A percentile compares a stretch with the other conserved stretches of the same genome.
phyloP scores from a whole-genome alignment of 1,284 basidiomycete genomes.

The Ustilago trichophora region DNA sequence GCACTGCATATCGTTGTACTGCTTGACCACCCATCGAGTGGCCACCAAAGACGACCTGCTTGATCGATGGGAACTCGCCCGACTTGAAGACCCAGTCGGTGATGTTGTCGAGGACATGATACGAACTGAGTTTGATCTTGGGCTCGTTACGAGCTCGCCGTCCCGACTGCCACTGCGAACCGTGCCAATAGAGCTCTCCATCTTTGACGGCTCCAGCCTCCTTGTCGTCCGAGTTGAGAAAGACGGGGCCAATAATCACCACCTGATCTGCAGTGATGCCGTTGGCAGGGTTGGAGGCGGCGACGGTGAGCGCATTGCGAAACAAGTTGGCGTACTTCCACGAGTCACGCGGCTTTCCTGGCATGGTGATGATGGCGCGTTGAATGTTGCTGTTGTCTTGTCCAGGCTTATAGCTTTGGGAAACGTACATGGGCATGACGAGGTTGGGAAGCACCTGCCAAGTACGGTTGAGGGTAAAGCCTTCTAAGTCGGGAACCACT shows the following conservation, averaged over 20 bases:
- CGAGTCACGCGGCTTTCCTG: slow-evolving; percentile 60
- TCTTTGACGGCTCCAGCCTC: slow-evolving; percentile 38
- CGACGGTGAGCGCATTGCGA: slow-evolving; percentile 45
- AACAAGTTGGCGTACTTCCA: slow-evolving; percentile 63
- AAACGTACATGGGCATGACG: slow-evolving; percentile 54
- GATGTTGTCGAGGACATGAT: slow-evolving; percentile 54
- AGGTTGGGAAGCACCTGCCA: slow-evolving; percentile 27
- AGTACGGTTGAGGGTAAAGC: slow-evolving; percentile 54
- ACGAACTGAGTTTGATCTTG: slow-evolving; percentile 42
- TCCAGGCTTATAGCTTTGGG: slow-evolving; percentile 35
- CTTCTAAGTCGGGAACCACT: slow-evolving; percentile 36
- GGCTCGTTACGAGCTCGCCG: slow-evolving; percentile 44
- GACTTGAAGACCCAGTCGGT: slow-evolving; percentile 52
- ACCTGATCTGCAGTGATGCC: slow-evolving; percentile 34
- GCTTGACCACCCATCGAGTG: slow-evolving; percentile 64
- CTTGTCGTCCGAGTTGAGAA: slow-evolving; percentile 53
- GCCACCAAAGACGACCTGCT: slow-evolving; percentile 59
- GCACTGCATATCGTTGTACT: slow-evolving; percentile 51
- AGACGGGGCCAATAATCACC: slow-evolving; percentile 50
- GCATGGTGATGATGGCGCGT: slow-evolving; percentile 54
- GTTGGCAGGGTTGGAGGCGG: slow-evolving; percentile 34
- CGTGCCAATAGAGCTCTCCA: slow-evolving; percentile 48
- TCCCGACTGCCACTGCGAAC: slow-evolving; percentile 59
- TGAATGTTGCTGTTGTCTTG: slow-evolving; percentile 44
- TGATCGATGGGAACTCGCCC: slow-evolving; percentile 52